Base-by-base conservation (phyloP, 805 yeast species). In the Candida glaebosa region DNA sequence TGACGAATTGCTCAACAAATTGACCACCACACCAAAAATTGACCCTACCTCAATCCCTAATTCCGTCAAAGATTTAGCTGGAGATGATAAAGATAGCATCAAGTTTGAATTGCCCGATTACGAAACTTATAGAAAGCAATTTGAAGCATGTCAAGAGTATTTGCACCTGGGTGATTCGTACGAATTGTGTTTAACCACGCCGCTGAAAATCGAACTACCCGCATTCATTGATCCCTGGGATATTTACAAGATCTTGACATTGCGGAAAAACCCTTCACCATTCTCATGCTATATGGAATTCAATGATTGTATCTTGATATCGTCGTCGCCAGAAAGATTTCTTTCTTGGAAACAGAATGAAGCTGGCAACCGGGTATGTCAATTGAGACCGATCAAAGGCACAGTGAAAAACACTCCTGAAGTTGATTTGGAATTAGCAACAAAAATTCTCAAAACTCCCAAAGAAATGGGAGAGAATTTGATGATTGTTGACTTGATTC, bases 321-420 rank as follows among this genome's bases (percentile, higher is more conserved):
- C 96, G 2, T 84, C 96, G 0, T 91, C 98, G 0, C 99, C 99
- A 0, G 99, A 93, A 60, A 70, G 99, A 48, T 95, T 93, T 54
- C 57, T 95, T 39, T 75, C 82, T 2, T 95, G 98, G 96, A 73
- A 57, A 36, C 68, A 73, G 41, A 59, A 70, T 17, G 56, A 61
- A 0, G 45, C 51, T 8, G 51, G 48, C 1, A 18, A 33, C 3
- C 40, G 49, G 19, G 33, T 45, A 3, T 84, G 93, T 43, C 95
- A 93, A 61, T 72, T 93, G 56, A 72, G 98, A 41, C 99, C 99
- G 1, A 93, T 93, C 42, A 93, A 93, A 59, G 99, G 99, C 3
- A 93, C 99, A 0, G 96, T 93, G 2, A 79, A 73, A 50, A 88
- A 87, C 51, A 63, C 77, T 0, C 65, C 72, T 0, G 75, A 63